Evolutionary conservation across 768 basidiomycete species (phyloP).

Genomic region (Rickenella mellea): DNA sequence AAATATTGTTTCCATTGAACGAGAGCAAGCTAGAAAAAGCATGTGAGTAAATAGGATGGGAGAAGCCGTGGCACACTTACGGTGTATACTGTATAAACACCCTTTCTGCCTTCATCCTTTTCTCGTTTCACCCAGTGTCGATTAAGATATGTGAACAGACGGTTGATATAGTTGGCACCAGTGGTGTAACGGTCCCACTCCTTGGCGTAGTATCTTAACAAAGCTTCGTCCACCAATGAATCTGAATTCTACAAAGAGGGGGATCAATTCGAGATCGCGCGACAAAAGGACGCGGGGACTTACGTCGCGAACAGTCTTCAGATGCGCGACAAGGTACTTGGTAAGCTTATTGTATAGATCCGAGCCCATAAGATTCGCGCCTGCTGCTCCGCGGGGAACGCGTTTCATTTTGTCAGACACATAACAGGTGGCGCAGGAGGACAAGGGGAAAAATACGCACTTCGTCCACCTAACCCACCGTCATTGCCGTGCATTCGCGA

Average conservation of each 20-base stretch:
- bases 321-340: slow-evolving; percentile 79
- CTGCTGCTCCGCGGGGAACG: slow-evolving; percentile 51
- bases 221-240: slow-evolving; percentile 71
- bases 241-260: slow-evolving; percentile 59
- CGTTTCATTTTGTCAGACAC: slow-evolving; percentile 26
- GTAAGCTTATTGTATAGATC: slow-evolving; percentile 95
- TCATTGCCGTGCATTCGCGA: slow-evolving; percentile 33
- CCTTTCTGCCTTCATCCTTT: slow-evolving; percentile 92
- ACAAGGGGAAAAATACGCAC: slow-evolving; percentile 3
- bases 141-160: slow-evolving; percentile 95
- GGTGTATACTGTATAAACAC: slow-evolving; percentile 92
- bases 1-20: slow-evolving; percentile 94
- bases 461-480: slow-evolving; percentile 9
- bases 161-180: slow-evolving; percentile 94
- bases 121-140: slow-evolving; percentile 99
- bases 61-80: too few species aligned
- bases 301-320: slow-evolving; percentile 57
- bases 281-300: slow-evolving; percentile 12
- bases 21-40: slow-evolving; percentile 63
- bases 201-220: slow-evolving; percentile 81
- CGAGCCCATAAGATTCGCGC: slow-evolving; percentile 93
- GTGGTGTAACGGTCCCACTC: slow-evolving; percentile 98
- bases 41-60: too few species aligned
- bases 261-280: slow-evolving; percentile 9
- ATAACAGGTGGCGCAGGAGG: background rate